Evolutionary conservation across 345 rosid genomes (phyloP).

Genomic region (Kernera saxatilis): DNA sequence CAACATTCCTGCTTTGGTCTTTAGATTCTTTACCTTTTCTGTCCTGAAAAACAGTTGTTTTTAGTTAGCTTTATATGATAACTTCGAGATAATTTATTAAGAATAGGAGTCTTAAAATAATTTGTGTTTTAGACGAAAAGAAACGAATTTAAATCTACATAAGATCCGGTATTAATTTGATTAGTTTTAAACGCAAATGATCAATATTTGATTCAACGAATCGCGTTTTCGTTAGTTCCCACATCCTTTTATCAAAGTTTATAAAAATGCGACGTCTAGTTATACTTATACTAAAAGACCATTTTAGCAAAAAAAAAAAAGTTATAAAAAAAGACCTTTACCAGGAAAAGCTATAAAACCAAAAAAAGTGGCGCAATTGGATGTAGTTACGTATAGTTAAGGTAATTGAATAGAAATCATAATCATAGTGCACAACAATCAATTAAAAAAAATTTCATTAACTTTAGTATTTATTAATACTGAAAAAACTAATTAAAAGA

Average conservation of each 20-base stretch:
- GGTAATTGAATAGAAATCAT: background rate
- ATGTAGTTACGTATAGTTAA: constrained; percentile 16
- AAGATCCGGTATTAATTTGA: background rate
- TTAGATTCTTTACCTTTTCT: constrained; percentile 40
- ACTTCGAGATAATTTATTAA: background rate
- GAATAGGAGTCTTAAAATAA: background rate
- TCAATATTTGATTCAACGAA: background rate
- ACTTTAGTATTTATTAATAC: background rate
- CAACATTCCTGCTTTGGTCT: constrained; percentile 42
- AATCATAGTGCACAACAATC: background rate
- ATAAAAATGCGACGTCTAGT: constrained; percentile 8
- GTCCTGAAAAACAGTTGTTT: constrained; percentile 16
- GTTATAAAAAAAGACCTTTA: constrained; percentile 16
- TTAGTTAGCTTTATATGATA: background rate
- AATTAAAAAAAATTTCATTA: background rate
- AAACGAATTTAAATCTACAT: background rate
- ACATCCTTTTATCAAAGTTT: background rate
- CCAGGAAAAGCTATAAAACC: background rate
- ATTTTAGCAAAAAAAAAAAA: too few relatives aligned
- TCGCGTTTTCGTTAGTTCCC: background rate
- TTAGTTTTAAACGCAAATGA: background rate
- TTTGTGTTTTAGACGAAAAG: background rate
- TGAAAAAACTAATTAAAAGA: background rate
- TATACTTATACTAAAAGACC: too few relatives aligned
- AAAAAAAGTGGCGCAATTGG: background rate